These are phyloP conservation scores for Cyberlindnera sargentensis DNA, from an alignment of 805 yeast genomes.

Conservation along the genomic window DNA sequence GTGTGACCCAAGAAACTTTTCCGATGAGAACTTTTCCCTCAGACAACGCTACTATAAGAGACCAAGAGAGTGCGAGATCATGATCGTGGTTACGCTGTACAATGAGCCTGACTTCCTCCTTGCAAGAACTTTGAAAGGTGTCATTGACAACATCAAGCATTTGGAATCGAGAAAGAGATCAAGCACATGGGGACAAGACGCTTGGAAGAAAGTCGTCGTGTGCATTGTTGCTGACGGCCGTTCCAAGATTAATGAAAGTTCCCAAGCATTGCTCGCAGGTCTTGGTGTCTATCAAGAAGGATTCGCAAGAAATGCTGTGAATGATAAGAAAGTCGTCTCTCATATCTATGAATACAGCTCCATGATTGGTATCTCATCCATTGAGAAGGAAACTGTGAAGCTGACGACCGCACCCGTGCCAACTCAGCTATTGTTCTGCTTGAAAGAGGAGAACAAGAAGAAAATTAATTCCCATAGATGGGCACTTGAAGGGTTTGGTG, in stretches of 20 bases:
- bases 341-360: constrained; percentile 94
- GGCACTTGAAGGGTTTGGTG: constrained; percentile 92
- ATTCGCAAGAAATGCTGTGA: constrained; percentile 85
- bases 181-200: constrained; percentile 86
- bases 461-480: constrained; percentile 95
- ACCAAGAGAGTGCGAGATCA: constrained; percentile 77
- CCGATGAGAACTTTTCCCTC: constrained; percentile 56
- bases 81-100: constrained; percentile 84
- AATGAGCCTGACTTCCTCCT: constrained; percentile 79
- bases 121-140: constrained; percentile 85
- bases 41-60: constrained; percentile 74
- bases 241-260: constrained; percentile 67
- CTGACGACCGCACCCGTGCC: constrained; percentile 69
- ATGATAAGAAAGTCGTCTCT: constrained; percentile 71
- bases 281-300: constrained; percentile 94
- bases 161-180: constrained; percentile 59
- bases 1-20: constrained; percentile 76
- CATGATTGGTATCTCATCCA: constrained; percentile 73
- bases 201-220: constrained; percentile 93
- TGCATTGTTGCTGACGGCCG: constrained; percentile 91
- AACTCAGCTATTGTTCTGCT: constrained; percentile 80
- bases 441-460: constrained; percentile 82
- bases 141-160: constrained; percentile 78
- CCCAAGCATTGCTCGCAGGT: constrained; percentile 76
- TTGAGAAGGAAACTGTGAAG: constrained; percentile 56